These are phyloP conservation scores for Torulaspora franciscae DNA, from an alignment of 805 yeast genomes.

Conservation along the genomic window DNA sequence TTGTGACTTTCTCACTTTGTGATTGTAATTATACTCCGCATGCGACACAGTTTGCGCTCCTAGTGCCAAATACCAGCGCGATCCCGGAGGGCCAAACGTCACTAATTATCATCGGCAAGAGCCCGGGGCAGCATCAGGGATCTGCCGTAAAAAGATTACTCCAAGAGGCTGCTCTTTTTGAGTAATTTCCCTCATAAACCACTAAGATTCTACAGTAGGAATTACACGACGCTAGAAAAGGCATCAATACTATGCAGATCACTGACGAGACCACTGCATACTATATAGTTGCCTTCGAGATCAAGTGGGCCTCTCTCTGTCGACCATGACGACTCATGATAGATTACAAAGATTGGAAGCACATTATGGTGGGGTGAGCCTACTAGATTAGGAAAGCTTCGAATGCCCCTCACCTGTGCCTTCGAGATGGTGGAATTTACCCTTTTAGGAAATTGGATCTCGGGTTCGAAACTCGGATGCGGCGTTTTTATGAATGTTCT, in stretches of 20 bases:
- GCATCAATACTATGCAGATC: too few relatives aligned
- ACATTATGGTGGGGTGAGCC: not conserved
- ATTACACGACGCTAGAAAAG: too few relatives aligned
- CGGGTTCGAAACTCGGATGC: conserved; percentile 3
- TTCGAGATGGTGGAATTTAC: not conserved
- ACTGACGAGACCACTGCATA: too few relatives aligned
- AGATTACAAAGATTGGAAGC: too few relatives aligned
- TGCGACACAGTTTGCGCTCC: conserved; percentile 2
- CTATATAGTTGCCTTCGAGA: too few relatives aligned
- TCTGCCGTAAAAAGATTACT: not conserved
- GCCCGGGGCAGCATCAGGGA: not conserved
- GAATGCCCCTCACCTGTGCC: not conserved
- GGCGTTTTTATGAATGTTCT: not conserved
- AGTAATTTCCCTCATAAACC: too few relatives aligned
- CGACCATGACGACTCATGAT: too few relatives aligned
- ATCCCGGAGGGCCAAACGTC: not conserved
- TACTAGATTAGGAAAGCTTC: not conserved
- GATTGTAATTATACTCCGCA: not conserved
- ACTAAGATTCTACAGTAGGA: too few relatives aligned
- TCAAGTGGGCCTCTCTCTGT: too few relatives aligned
- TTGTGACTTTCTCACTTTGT: conserved; percentile 3
- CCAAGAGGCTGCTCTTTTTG: not conserved
- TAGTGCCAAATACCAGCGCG: not conserved
- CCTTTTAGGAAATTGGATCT: not conserved
- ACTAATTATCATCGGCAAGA: not conserved